Base-by-base conservation (phyloP, 2,329 filamentous ascomycete species). In the Ceratocystis albifundus region DNA sequence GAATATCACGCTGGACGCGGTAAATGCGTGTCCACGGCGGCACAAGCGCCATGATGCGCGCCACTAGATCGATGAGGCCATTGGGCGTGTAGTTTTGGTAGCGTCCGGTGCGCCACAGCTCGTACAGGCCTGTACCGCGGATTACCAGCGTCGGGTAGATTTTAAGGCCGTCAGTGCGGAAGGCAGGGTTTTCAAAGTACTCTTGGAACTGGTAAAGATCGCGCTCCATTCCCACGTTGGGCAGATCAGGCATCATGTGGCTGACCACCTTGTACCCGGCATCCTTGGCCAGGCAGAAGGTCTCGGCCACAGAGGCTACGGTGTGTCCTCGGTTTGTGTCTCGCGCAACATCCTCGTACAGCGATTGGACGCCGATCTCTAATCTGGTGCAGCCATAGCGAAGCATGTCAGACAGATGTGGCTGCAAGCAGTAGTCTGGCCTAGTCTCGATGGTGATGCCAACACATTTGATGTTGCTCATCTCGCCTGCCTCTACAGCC, bases 61-160 rank as follows among this genome's bases (percentile, higher is more conserved):
- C 95, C 0, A 99, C 91, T 17, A 99, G 84, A 74, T 99, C 94
- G 69, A 99, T 90, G 44, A 99, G 82, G 0, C 90, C 93, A 75
- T 99, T 99, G 3, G 94, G 95, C 0, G 94, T 99, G 77, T 99
- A 99, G 75, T 99, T 99, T 76, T 96, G 94, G 77, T 97, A 99
- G 65, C 94, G 82, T 0, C 94, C 94, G 2, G 94, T 99, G 65
- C 95, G 84, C 94, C 95, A 99, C 22, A 99, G 80, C 77, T 99
- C 94, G 77, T 99, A 99, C 3, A 99, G 80, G 10, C 94, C 94
- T 0, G 94, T 99, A 0, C 94, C 94, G 70, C 94, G 88, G 71
- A 99, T 99, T 67, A 99, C 94, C 4, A 99, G 84, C 0, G 95
- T 99, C 0, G 94, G 94, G 72, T 99, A 99, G 67, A 99, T 97